Evolutionary conservation across 1,139 yeast genomes (phyloP).

Genomic region (Diutina ranongensis): DNA sequence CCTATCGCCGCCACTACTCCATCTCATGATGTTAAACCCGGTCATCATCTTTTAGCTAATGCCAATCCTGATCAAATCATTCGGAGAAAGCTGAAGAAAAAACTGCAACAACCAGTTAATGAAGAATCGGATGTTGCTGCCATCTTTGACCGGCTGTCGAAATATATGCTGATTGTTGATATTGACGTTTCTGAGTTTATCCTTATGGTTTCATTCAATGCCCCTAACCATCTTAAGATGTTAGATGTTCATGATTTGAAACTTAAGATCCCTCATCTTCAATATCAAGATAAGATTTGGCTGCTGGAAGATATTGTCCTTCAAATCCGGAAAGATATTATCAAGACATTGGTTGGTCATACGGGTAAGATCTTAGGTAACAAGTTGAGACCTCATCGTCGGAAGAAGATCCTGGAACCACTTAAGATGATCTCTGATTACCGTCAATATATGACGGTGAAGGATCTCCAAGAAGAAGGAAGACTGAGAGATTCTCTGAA

Average conservation of each 20-base stretch:
- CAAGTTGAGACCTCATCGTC: constrained; percentile 41
- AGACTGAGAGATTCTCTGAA: constrained; percentile 2
- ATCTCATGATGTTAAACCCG: too few relatives aligned
- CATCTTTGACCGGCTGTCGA: constrained; percentile 58
- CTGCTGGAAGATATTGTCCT: constrained; percentile 62
- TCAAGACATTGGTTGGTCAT: constrained; percentile 58
- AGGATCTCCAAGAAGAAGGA: constrained; percentile 22
- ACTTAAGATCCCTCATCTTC: constrained; percentile 53
- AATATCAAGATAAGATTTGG: constrained; percentile 63
- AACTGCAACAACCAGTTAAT: neutral
- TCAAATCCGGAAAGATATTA: constrained; percentile 54
- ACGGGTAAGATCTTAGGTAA: constrained; percentile 75
- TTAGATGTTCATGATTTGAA: constrained; percentile 64
- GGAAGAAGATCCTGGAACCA: constrained; percentile 25
- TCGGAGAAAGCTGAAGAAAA: neutral
- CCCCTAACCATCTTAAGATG: constrained; percentile 52
- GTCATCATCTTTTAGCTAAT: too few relatives aligned
- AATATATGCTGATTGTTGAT: constrained; percentile 51
- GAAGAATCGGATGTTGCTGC: constrained; percentile 27
- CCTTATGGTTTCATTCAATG: constrained; percentile 64
- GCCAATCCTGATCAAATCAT: neutral
- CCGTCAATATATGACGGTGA: constrained; percentile 25
- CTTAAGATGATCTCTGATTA: constrained; percentile 34
- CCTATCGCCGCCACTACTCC: too few relatives aligned
- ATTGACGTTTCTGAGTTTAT: constrained; percentile 42